phyloP scores from a whole-genome alignment of 1,284 basidiomycete genomes.

The Agaricales sp. region DNA sequence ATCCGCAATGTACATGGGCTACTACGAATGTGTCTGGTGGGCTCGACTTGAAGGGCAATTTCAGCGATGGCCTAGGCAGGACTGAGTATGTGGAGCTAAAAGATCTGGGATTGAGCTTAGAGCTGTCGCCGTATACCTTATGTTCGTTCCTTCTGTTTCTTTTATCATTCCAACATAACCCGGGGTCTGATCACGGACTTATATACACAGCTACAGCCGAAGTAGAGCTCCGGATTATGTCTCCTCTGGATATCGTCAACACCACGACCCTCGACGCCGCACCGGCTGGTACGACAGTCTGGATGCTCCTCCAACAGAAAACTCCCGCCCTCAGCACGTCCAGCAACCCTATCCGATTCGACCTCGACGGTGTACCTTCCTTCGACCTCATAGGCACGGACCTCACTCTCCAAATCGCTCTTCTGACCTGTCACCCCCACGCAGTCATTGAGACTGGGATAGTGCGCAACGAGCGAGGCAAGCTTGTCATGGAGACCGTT shows the following conservation, averaged over 20 bases:
- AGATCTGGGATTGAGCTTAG: background rate
- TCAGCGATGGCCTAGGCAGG: background rate
- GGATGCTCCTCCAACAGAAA: conserved; percentile 15
- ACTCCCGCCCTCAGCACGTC: conserved; percentile 12
- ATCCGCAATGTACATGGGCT: conserved; percentile 18
- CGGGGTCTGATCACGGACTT: background rate
- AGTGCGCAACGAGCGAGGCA: conserved; percentile 12
- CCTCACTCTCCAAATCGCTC: conserved; percentile 13
- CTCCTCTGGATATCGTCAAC: background rate
- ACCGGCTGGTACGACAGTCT: conserved; percentile 5
- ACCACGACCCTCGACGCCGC: conserved; percentile 8
- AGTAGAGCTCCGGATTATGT: background rate
- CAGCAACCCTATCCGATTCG: conserved; percentile 13
- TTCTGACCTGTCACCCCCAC: conserved; percentile 16
- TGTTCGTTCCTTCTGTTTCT: background rate
- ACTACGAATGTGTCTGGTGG: conserved; percentile 15
- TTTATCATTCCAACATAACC: background rate
- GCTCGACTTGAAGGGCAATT: background rate
- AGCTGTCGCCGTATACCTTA: background rate
- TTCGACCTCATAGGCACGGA: conserved; percentile 12
- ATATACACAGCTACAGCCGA: background rate
- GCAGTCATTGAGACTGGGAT: conserved; percentile 17
- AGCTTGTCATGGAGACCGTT: conserved; percentile 9
- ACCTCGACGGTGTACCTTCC: conserved; percentile 11
- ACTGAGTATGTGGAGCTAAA: background rate